Evolutionary conservation across 192 early-diverging fungal species (phyloP).

Genomic region (Kickxella alabastrina): DNA sequence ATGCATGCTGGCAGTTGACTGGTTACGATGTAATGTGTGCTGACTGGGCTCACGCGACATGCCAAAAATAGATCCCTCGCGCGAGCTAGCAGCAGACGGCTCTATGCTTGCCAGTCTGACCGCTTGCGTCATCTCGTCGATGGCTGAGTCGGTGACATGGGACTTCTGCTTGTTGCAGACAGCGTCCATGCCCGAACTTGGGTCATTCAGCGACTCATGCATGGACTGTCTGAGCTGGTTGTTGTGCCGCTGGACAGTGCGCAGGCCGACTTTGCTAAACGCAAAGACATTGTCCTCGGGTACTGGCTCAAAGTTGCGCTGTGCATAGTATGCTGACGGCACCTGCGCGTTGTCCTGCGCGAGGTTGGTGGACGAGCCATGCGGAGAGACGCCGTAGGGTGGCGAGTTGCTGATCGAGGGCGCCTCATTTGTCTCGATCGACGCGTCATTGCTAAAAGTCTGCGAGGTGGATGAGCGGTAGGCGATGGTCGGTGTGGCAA

Average conservation of each 20-base stretch:
- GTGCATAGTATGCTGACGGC: conserved; percentile 25
- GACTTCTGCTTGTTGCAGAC: background rate
- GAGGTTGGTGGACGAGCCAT: conserved; percentile 2
- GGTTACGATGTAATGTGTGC: conserved; percentile 33
- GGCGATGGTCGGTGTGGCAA: conserved; percentile 42
- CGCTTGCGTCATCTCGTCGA: conserved; percentile 20
- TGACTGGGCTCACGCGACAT: conserved; percentile 48
- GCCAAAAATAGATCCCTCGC: conserved; percentile 19
- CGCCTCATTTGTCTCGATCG: conserved; percentile 22
- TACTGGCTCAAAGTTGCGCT: conserved; percentile 47
- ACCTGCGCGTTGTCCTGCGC: conserved; percentile 4
- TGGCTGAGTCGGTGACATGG: background rate
- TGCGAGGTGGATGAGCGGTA: conserved; percentile 39
- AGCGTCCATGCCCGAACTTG: no score
- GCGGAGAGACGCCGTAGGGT: background rate
- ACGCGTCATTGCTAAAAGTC: conserved; percentile 30
- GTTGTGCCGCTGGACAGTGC: conserved; percentile 31
- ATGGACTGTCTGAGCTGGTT: conserved; percentile 27
- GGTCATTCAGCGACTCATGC: conserved; percentile 1
- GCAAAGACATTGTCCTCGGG: conserved; percentile 43
- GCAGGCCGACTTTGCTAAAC: conserved; percentile 38
- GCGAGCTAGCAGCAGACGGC: conserved; percentile 17
- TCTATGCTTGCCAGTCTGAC: conserved; percentile 4
- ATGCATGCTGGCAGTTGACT: conserved; percentile 17
- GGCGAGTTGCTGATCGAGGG: conserved; percentile 18